A percentile compares a stretch with the other conserved stretches of the same genome.
phyloP scores from a whole-genome alignment of 2,329 filamentous ascomycete genomes.

The Aureobasidium melanogenum region DNA sequence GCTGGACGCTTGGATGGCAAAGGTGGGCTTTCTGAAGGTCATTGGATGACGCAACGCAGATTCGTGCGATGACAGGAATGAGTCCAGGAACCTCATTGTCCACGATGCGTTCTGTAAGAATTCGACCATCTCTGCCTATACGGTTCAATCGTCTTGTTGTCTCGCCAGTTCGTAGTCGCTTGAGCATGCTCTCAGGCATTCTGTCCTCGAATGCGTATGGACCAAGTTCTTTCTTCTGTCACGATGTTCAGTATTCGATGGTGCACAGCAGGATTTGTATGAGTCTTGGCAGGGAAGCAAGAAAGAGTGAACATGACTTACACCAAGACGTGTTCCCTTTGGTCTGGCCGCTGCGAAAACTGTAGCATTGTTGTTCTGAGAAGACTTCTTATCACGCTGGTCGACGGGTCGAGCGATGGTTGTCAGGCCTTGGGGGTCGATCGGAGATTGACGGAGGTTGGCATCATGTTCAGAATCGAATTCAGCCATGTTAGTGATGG shows the following conservation, averaged over 20 bases:
- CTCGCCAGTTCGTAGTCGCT: constrained; percentile 29
- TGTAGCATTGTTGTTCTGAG: not conserved
- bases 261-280: not conserved
- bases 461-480: not conserved
- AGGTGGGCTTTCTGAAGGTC: constrained; percentile 64
- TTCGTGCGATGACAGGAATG: constrained; percentile 34
- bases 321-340: not conserved
- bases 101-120: constrained; percentile 32
- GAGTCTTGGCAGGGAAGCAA: not conserved
- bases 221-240: constrained; percentile 34
- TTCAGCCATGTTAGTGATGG: not conserved
- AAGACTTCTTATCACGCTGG: not conserved
- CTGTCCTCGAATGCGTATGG: constrained; percentile 36
- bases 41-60: constrained; percentile 50
- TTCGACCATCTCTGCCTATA: constrained; percentile 32
- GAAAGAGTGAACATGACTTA: not conserved
- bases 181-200: constrained; percentile 34
- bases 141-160: constrained; percentile 27
- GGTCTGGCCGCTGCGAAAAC: not conserved
- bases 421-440: not conserved
- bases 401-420: not conserved
- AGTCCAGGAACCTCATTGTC: constrained; percentile 32
- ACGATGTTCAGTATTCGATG: not conserved
- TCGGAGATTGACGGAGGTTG: too few relatives aligned
- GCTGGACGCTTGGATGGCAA: constrained; percentile 63